phyloP scores from a whole-genome alignment of 352 stramenopile genomes.

The Phytopythium delawarense region DNA sequence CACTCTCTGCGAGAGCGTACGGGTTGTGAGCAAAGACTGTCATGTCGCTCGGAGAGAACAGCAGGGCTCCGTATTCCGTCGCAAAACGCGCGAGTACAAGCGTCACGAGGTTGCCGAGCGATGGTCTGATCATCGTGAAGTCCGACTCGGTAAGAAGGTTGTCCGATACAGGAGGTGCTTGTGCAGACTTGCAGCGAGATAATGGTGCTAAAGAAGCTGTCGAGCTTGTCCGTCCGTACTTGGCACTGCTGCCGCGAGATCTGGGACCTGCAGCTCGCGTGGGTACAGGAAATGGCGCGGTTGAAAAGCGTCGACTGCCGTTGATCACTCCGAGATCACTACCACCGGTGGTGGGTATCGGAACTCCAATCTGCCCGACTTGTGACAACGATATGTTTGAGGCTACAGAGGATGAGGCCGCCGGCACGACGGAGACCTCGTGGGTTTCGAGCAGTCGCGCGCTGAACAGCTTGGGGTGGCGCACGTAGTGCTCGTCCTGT shows the following conservation, averaged over 20 bases:
- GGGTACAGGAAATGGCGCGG: slow-evolving; percentile 8
- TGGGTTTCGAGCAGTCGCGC: slow-evolving; percentile 59
- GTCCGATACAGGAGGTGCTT: slow-evolving; percentile 12
- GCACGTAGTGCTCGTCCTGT: slow-evolving; percentile 68
- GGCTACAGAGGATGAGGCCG: background rate
- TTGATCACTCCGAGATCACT: slow-evolving; percentile 49
- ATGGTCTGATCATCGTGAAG: background rate
- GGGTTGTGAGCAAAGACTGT: slow-evolving; percentile 50
- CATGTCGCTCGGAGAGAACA: slow-evolving; percentile 64
- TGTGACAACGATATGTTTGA: background rate
- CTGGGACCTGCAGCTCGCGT: background rate
- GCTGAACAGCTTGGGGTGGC: slow-evolving; percentile 58
- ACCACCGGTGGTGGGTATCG: slow-evolving; percentile 9
- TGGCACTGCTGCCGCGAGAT: background rate
- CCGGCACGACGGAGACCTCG: slow-evolving; percentile 49
- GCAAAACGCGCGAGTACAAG: slow-evolving; percentile 44
- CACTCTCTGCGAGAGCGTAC: slow-evolving; percentile 2
- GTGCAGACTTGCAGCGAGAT: background rate
- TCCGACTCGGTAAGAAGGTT: background rate
- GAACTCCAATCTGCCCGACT: background rate
- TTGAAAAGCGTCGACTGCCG: slow-evolving; percentile 31
- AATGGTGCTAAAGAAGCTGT: background rate
- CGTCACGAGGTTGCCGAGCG: slow-evolving; percentile 16
- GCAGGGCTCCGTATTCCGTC: slow-evolving; percentile 44
- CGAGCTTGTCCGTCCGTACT: background rate